Evolutionary conservation across 2,329 filamentous ascomycete species (phyloP).

Genomic region (Penicillium concentricum): DNA sequence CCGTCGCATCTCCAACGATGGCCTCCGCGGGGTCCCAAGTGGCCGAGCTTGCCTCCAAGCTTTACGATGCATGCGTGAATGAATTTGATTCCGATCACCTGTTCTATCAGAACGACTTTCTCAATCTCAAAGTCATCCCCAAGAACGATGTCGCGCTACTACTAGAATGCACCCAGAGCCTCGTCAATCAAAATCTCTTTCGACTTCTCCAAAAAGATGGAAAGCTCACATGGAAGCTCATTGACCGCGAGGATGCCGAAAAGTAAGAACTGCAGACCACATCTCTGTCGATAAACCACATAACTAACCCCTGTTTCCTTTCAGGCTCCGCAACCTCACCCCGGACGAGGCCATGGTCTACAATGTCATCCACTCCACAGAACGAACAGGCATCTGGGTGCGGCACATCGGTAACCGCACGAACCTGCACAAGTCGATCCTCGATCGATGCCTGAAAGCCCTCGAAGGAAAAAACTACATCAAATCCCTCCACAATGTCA

Average conservation of each 20-base stretch:
- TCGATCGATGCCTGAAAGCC: conserved; percentile 79
- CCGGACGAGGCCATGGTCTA: conserved; percentile 82
- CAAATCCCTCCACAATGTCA: conserved; percentile 85
- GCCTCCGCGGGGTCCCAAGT: conserved; percentile 36
- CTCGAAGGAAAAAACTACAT: conserved; percentile 81
- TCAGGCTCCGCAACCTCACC: conserved; percentile 48
- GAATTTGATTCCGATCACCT: conserved; percentile 43
- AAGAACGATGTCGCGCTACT: conserved; percentile 44
- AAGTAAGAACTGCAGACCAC: conserved; percentile 38
- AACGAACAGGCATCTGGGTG: conserved; percentile 85
- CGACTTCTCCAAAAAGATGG: conserved; percentile 46
- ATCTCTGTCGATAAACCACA: neutral
- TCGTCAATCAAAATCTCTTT: conserved; percentile 49
- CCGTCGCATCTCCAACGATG: conserved; percentile 29
- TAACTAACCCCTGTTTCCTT: conserved; percentile 10
- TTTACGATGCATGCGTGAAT: conserved; percentile 47
- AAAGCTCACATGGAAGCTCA: conserved; percentile 49
- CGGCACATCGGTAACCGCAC: conserved; percentile 77
- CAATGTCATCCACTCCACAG: conserved; percentile 81
- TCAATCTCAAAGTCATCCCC: conserved; percentile 44
- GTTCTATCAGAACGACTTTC: conserved; percentile 49
- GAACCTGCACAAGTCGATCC: conserved; percentile 77
- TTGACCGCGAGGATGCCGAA: conserved; percentile 49
- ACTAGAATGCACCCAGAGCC: conserved; percentile 45
- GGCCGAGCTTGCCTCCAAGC: conserved; percentile 43